Conservation (phyloP, 2,329 filamentous ascomycete genomes). For the Sporothrix humicola region DNA sequence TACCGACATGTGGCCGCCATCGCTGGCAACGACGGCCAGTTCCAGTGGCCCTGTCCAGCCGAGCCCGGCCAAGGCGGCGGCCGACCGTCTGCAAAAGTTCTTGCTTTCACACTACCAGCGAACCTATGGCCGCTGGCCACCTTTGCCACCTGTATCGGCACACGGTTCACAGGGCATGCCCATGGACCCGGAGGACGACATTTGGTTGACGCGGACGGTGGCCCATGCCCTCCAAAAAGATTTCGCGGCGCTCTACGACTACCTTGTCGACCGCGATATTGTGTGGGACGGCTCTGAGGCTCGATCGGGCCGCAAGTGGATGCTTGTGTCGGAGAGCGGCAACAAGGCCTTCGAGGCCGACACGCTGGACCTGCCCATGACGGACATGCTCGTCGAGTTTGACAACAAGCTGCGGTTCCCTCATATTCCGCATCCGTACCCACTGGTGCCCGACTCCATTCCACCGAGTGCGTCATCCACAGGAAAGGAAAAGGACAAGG, state of each 20-base stretch:
- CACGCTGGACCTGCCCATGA: slow-evolving; percentile 63
- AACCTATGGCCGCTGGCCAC: slow-evolving; percentile 66
- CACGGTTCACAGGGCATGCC: slow-evolving; percentile 37
- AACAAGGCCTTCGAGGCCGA: slow-evolving; percentile 57
- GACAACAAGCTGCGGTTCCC: slow-evolving; percentile 68
- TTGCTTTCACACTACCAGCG: slow-evolving; percentile 62
- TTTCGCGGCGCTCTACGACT: slow-evolving; percentile 73
- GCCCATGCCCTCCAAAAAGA: slow-evolving; percentile 65
- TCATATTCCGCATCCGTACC: slow-evolving; percentile 71
- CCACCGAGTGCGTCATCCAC: slow-evolving; percentile 40
- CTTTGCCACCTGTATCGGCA: slow-evolving; percentile 35
- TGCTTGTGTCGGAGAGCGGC: slow-evolving; percentile 59
- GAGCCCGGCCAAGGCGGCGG: slow-evolving; percentile 57
- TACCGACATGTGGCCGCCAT: slow-evolving; percentile 63
- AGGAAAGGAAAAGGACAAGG: slow-evolving; percentile 36
- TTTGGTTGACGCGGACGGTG: slow-evolving; percentile 67
- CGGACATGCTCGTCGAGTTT: slow-evolving; percentile 69
- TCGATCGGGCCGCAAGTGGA: slow-evolving; percentile 67
- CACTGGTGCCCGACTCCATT: slow-evolving; percentile 64
- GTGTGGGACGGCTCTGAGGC: slow-evolving; percentile 69
- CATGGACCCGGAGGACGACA: slow-evolving; percentile 49
- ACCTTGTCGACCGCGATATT: slow-evolving; percentile 70
- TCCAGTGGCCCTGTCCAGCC: slow-evolving; percentile 42
- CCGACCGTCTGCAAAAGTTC: slow-evolving; percentile 66
- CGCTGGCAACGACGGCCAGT: slow-evolving; percentile 42